These are phyloP conservation scores for Salvia sclarea DNA, from an alignment of 305 asterid species.

Conservation along the genomic window DNA sequence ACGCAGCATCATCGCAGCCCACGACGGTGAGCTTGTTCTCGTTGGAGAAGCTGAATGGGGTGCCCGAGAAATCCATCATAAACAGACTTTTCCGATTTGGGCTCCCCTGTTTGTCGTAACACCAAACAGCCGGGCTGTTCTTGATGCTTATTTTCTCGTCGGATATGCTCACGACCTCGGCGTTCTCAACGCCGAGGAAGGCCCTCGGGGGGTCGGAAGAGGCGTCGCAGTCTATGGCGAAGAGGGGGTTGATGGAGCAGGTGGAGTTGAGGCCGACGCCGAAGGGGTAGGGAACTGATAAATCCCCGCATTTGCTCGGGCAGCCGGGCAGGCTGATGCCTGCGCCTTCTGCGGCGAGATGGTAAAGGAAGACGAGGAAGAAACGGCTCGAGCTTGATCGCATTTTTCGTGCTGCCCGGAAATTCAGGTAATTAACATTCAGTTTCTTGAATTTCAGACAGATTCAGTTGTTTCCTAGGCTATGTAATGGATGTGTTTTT, in stretches of 20 bases:
- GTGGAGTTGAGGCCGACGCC: constrained; percentile 31
- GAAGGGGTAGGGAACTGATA: constrained; percentile 43
- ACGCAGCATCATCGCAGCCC: constrained; percentile 33
- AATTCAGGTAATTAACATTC: too few relatives aligned
- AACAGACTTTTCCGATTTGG: rapidly evolving
- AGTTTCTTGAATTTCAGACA: too few relatives aligned
- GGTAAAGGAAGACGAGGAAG: too few relatives aligned
- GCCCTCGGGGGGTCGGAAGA: constrained; percentile 42
- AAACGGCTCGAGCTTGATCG: too few relatives aligned
- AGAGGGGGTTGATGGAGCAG: constrained; percentile 30
- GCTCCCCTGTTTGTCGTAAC: neutral
- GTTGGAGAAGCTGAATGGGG: constrained; percentile 34
- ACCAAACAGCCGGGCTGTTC: constrained; percentile 24
- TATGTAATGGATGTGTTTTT: too few relatives aligned
- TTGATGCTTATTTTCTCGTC: constrained; percentile 33
- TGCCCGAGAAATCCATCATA: neutral
- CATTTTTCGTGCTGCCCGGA: too few relatives aligned
- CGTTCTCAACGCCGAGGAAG: constrained; percentile 23
- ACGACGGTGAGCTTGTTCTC: constrained; percentile 37
- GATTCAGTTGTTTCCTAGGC: too few relatives aligned
- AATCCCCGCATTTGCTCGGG: constrained; percentile 40
- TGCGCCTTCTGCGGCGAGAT: neutral
- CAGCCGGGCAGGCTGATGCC: constrained; percentile 30
- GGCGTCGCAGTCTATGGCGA: constrained; percentile 32
- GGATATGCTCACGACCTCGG: constrained; percentile 20